A percentile compares a stretch with the other conserved stretches of the same genome.
These are phyloP conservation scores for Lipomyces yamadae DNA, from an alignment of 805 yeast species.

Conservation along the genomic window DNA sequence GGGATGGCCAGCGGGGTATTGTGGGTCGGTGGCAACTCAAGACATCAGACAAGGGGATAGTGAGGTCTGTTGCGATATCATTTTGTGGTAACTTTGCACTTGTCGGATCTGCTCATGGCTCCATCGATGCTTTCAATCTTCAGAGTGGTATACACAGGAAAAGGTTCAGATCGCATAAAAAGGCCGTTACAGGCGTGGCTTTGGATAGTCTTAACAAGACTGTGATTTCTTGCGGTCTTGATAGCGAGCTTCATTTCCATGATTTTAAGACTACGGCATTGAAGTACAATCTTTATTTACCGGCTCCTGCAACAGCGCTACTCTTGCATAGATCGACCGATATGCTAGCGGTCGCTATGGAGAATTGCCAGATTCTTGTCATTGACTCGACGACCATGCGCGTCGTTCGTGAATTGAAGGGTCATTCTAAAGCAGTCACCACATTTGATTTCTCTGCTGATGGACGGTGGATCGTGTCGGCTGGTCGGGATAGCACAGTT, in stretches of 20 bases:
- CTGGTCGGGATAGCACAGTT: slow-evolving; percentile 81
- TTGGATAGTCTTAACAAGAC: slow-evolving; percentile 88
- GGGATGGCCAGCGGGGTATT: slow-evolving; percentile 81
- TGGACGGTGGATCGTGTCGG: slow-evolving; percentile 91
- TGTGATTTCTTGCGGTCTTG: slow-evolving; percentile 86
- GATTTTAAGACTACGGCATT: slow-evolving; percentile 75
- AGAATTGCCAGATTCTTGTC: slow-evolving; percentile 81
- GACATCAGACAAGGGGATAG: slow-evolving; percentile 79
- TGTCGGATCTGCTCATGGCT: slow-evolving; percentile 86
- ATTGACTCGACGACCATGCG: slow-evolving; percentile 80
- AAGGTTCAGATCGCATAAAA: slow-evolving; percentile 57
- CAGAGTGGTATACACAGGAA: slow-evolving; percentile 88
- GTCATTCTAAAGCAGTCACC: slow-evolving; percentile 88
- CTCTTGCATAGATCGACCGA: slow-evolving; percentile 82
- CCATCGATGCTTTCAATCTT: slow-evolving; percentile 81
- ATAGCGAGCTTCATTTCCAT: slow-evolving; percentile 86
- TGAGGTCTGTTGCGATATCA: slow-evolving; percentile 76
- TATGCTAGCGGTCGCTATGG: slow-evolving; percentile 80
- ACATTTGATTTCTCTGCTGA: slow-evolving; percentile 89
- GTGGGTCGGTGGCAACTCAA: slow-evolving; percentile 73
- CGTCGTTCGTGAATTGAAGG: slow-evolving; percentile 84
- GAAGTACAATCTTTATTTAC: slow-evolving; percentile 68
- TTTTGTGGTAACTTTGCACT: slow-evolving; percentile 95
- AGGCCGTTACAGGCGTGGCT: slow-evolving; percentile 84
- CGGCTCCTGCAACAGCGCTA: slow-evolving; percentile 77